Conservation (phyloP, 495 filamentous ascomycete species). For the Aspergillus funiculosus region DNA sequence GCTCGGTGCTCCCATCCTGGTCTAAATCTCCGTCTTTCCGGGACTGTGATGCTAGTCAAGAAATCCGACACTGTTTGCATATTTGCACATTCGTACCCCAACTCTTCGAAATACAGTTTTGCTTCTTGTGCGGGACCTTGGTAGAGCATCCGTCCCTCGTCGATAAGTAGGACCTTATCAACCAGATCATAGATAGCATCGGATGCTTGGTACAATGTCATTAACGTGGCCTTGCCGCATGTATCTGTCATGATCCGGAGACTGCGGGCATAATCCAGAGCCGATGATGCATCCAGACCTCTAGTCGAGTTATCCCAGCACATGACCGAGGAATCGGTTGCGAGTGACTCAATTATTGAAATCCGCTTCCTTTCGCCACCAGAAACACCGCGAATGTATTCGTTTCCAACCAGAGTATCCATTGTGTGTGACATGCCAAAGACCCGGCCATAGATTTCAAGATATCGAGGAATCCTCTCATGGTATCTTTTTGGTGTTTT, state of each 20-base stretch:
- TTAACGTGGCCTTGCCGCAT: slow-evolving; percentile 70
- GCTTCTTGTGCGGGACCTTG: slow-evolving; percentile 68
- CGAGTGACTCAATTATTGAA: slow-evolving; percentile 50
- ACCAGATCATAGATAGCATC: slow-evolving; percentile 80
- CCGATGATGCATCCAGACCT: slow-evolving; percentile 76
- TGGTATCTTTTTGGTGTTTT: slow-evolving; percentile 69
- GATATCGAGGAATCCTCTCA: slow-evolving; percentile 57
- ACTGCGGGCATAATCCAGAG: slow-evolving; percentile 63
- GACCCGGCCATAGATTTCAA: slow-evolving; percentile 68
- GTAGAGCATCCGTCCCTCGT: slow-evolving; percentile 72
- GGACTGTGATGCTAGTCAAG: slow-evolving; percentile 71
- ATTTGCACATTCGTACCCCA: slow-evolving; percentile 71
- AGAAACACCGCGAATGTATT: slow-evolving; percentile 77
- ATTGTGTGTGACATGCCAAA: slow-evolving; percentile 81
- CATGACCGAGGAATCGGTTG: slow-evolving; percentile 66
- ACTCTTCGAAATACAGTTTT: slow-evolving; percentile 67
- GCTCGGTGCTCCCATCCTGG: slow-evolving; percentile 60
- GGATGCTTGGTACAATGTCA: slow-evolving; percentile 75
- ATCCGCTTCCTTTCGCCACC: slow-evolving; percentile 75
- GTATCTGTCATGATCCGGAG: slow-evolving; percentile 74
- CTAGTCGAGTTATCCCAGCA: slow-evolving; percentile 84
- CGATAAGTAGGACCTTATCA: slow-evolving; percentile 80
- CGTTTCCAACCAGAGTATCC: slow-evolving; percentile 77
- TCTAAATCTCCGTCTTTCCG: slow-evolving; percentile 57
- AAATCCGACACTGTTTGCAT: slow-evolving; percentile 81